Percentiles rank a stretch among this genome's conserved stretches.
phyloP scores from a whole-genome alignment of 139 green algal species.

The Ulvella scutata region DNA sequence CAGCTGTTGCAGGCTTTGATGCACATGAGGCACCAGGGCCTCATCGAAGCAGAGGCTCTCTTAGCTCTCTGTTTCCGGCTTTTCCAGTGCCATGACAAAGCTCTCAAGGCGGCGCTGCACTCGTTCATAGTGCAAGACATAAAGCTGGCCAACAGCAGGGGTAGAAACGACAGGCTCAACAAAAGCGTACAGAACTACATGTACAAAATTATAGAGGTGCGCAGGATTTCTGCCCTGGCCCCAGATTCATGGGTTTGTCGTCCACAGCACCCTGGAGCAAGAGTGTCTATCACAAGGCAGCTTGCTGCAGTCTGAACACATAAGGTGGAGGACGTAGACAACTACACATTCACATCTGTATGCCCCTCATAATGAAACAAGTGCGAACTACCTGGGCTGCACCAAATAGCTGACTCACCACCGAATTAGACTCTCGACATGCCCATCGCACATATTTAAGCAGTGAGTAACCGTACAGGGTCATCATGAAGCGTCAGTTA shows the following conservation, averaged over 20 bases:
- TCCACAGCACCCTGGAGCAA: too few relatives aligned
- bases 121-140: slow-evolving; percentile 85
- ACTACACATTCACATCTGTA: too few relatives aligned
- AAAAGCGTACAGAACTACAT: slow-evolving; percentile 72
- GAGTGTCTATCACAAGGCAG: too few relatives aligned
- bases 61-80: slow-evolving; percentile 90
- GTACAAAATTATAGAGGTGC: slow-evolving; percentile 40
- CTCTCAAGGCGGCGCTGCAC: slow-evolving; percentile 67
- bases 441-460: too few relatives aligned
- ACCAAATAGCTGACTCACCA: too few relatives aligned
- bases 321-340: too few relatives aligned
- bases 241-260: too few relatives aligned
- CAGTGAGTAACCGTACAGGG: slow-evolving; percentile 18
- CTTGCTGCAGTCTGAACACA: too few relatives aligned
- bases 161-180: slow-evolving; percentile 75
- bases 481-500: slow-evolving; percentile 72
- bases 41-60: slow-evolving; percentile 43
- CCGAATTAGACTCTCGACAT: too few relatives aligned
- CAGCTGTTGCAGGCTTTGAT: slow-evolving; percentile 77
- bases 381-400: too few relatives aligned
- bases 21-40: slow-evolving; percentile 41
- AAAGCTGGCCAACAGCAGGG: slow-evolving; percentile 65
- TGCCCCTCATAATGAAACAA: too few relatives aligned
- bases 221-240: background rate
- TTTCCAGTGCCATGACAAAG: slow-evolving; percentile 85